Conservation (phyloP, 305 asterid genomes). For the Plantago coronopus region DNA sequence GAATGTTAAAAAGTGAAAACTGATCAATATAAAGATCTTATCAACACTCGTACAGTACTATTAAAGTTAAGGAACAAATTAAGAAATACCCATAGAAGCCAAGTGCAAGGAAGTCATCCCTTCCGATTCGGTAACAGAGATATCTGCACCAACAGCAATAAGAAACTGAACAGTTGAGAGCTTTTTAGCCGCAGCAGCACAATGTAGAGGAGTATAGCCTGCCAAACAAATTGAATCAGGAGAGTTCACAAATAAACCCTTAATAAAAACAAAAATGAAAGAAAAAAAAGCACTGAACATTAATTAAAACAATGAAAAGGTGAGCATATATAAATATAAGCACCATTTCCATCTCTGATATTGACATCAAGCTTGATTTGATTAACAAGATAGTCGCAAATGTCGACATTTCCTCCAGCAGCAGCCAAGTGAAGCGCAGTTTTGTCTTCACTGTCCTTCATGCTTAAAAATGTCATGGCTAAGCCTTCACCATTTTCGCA, state of each 20-base stretch:
- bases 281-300: too few species aligned
- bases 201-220: not conserved
- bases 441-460: not conserved
- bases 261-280: too few species aligned
- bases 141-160: not conserved
- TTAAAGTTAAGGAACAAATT: too few species aligned
- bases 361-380: not conserved
- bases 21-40: too few species aligned
- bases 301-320: not conserved
- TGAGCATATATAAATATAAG: too few species aligned
- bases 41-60: too few species aligned
- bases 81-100: not conserved
- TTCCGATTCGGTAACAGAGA: not conserved
- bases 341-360: not conserved
- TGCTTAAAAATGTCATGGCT: not conserved
- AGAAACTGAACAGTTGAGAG: not conserved
- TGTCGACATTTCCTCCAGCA: not conserved
- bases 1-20: too few species aligned
- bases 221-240: too few species aligned
- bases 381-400: not conserved
- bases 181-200: not conserved
- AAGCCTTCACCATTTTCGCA: not conserved
- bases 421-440: not conserved
- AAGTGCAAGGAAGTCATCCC: not conserved
- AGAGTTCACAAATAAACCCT: too few species aligned